Evolutionary conservation across 163 green algal genomes (phyloP).

Genomic region (Coccomyxa subellipsoidea): DNA sequence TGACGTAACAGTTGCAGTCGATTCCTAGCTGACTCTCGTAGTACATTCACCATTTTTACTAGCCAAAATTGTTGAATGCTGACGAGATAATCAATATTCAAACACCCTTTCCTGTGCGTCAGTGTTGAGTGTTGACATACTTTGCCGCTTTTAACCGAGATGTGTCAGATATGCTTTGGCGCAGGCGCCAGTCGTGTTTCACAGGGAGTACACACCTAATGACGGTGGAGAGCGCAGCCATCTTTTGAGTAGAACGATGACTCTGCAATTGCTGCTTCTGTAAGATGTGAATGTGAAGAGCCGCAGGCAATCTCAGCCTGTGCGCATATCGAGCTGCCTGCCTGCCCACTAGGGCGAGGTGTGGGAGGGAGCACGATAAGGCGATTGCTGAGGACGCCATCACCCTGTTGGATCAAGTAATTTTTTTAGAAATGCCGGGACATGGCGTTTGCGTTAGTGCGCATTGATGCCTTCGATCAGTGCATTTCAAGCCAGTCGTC

Average conservation of each 20-base stretch:
- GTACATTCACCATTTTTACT: too few relatives aligned
- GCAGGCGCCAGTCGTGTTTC: neutral
- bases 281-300: neutral
- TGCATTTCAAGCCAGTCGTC: too few relatives aligned
- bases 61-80: too few relatives aligned
- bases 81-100: too few relatives aligned
- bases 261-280: neutral
- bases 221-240: neutral
- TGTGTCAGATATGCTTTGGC: neutral
- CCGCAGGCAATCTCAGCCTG: neutral
- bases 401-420: neutral
- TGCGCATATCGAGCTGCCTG: constrained; percentile 5
- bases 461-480: too few relatives aligned
- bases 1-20: too few relatives aligned
- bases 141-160: too few relatives aligned
- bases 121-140: too few relatives aligned
- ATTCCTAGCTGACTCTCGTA: too few relatives aligned
- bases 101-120: too few relatives aligned
- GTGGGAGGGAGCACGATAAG: neutral
- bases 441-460: too few relatives aligned
- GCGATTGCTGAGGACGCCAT: neutral
- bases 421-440: neutral
- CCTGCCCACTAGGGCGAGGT: constrained; percentile 2
- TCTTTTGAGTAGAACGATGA: neutral
- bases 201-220: neutral